These are phyloP conservation scores for Plasmodium gallinaceum DNA, from an alignment of 169 alveolate species.

Conservation along the genomic window DNA sequence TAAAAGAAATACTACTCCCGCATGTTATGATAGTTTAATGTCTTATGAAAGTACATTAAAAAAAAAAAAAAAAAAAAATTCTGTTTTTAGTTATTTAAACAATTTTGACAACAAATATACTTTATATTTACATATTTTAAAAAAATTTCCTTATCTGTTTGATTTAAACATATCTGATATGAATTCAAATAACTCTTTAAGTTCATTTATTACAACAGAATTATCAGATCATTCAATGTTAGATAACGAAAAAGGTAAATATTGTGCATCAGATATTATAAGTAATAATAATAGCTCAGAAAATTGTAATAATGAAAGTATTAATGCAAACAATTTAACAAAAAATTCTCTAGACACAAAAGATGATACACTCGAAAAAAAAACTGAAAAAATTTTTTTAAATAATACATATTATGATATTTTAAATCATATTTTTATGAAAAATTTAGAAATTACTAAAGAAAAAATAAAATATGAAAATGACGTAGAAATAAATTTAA, in stretches of 20 bases:
- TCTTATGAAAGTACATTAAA: conserved; percentile 10
- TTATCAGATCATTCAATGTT: background rate
- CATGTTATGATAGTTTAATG: background rate
- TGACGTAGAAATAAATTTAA: background rate
- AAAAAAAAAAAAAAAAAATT: conserved; percentile 65
- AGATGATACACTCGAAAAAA: background rate
- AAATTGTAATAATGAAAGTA: background rate
- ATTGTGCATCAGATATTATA: background rate
- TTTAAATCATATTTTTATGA: conserved; percentile 48
- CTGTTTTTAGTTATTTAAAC: conserved; percentile 41
- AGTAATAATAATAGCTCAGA: background rate
- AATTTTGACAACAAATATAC: conserved; percentile 42
- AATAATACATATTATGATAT: conserved; percentile 46
- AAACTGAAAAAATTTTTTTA: conserved; percentile 13
- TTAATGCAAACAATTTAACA: background rate
- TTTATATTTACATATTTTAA: conserved; percentile 39
- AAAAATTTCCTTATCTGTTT: conserved; percentile 41
- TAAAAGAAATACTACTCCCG: background rate
- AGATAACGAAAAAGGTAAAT: background rate
- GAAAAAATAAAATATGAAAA: conserved; percentile 13
- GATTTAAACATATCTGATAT: conserved; percentile 42
- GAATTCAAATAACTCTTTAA: background rate
- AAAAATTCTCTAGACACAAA: background rate
- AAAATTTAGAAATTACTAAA: conserved; percentile 52
- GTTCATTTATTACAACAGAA: background rate